phyloP scores from a whole-genome alignment of 176 grass and related monocot genomes.

The Pharus latifolius region DNA sequence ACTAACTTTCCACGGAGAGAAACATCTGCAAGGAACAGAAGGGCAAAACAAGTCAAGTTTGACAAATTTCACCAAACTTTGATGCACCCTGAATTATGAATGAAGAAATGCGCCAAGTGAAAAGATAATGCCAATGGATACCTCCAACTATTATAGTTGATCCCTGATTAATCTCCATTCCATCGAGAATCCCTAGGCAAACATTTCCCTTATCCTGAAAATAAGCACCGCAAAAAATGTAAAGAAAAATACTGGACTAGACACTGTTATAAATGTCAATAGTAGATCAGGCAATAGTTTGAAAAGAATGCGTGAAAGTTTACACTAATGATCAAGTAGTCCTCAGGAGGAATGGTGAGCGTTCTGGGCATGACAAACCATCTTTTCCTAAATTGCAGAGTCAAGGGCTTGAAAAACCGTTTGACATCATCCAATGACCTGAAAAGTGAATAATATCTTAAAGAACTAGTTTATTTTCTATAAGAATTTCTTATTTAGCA shows the following conservation, averaged over 20 bases:
- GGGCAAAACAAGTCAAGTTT: not conserved
- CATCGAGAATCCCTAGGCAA: constrained; percentile 77
- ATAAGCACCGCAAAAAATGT: not conserved
- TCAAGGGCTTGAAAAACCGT: constrained; percentile 64
- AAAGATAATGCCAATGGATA: constrained; percentile 8
- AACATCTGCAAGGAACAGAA: constrained; percentile 39
- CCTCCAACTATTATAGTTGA: constrained; percentile 84
- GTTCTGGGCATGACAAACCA: constrained; percentile 56
- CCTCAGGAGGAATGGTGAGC: constrained; percentile 58
- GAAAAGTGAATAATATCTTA: no score
- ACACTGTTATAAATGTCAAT: not conserved
- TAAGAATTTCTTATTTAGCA: not conserved
- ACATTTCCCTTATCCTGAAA: constrained; percentile 76
- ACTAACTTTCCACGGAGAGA: constrained; percentile 80
- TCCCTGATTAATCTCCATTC: constrained; percentile 45
- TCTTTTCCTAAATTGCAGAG: constrained; percentile 53
- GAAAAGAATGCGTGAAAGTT: not conserved
- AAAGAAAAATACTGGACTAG: not conserved
- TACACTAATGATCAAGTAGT: constrained; percentile 76
- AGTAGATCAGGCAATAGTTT: not conserved
- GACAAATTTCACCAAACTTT: not conserved
- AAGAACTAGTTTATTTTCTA: no score
- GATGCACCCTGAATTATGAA: not conserved
- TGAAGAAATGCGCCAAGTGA: not conserved
- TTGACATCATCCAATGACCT: constrained; percentile 77